These are phyloP conservation scores for Cenchrus purpureus DNA, from an alignment of 176 grass and related monocot species.

Conservation along the genomic window DNA sequence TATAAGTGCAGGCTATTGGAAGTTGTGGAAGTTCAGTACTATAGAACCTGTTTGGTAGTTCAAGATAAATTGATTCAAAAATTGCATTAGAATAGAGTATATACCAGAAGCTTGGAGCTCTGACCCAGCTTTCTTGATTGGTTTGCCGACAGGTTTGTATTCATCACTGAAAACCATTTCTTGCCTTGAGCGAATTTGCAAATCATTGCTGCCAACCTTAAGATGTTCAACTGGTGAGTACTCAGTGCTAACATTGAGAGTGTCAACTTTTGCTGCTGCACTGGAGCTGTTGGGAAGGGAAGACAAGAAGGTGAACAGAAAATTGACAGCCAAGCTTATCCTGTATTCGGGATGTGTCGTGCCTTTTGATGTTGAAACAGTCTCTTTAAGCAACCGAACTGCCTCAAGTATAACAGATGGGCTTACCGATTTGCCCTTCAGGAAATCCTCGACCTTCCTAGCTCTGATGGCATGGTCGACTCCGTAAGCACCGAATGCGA, in stretches of 20 bases:
- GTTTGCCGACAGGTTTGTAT: slow-evolving; percentile 72
- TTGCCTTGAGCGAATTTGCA: slow-evolving; percentile 63
- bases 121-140: slow-evolving; percentile 65
- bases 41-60: not conserved
- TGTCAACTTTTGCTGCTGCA: slow-evolving; percentile 26
- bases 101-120: slow-evolving; percentile 96
- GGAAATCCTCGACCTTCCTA: slow-evolving; percentile 70
- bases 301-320: slow-evolving; percentile 73
- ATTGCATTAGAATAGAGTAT: not conserved
- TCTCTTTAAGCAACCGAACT: slow-evolving; percentile 54
- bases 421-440: slow-evolving; percentile 65
- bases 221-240: not conserved
- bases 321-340: slow-evolving; percentile 67
- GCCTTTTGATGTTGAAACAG: slow-evolving; percentile 59
- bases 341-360: slow-evolving; percentile 72
- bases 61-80: not conserved
- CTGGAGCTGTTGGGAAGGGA: slow-evolving; percentile 48
- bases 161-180: slow-evolving; percentile 58
- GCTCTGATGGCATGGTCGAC: slow-evolving; percentile 66
- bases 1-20: not conserved
- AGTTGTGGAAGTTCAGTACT: not conserved
- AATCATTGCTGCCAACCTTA: slow-evolving; percentile 25
- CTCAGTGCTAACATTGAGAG: not conserved
- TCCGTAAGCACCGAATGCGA: slow-evolving; percentile 78
- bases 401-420: slow-evolving; percentile 59